These are phyloP conservation scores for Citrus glauca DNA, from an alignment of 345 rosid genomes.

Conservation along the genomic window DNA sequence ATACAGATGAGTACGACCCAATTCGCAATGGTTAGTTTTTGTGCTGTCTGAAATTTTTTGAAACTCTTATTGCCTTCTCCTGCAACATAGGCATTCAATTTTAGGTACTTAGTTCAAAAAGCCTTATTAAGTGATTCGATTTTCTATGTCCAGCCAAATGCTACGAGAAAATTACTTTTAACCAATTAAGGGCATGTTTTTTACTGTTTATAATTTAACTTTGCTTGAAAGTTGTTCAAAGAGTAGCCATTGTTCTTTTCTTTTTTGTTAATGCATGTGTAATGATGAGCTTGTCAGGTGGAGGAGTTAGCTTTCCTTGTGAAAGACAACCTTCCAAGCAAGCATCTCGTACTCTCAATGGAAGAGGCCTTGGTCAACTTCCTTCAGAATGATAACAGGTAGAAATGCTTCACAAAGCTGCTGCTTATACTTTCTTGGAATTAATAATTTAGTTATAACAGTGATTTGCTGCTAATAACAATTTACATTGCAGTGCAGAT, in stretches of 20 bases:
- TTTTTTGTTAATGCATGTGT: not conserved
- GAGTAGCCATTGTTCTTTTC: not conserved
- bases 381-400: slow-evolving; percentile 43
- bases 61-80: not conserved
- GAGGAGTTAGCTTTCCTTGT: slow-evolving; percentile 67
- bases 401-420: not conserved
- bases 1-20: slow-evolving; percentile 36
- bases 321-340: slow-evolving; percentile 58
- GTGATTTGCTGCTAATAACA: not conserved
- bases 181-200: not conserved
- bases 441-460: not conserved
- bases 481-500: slow-evolving; percentile 40
- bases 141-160: not conserved
- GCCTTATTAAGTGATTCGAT: not conserved
- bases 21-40: slow-evolving; percentile 33
- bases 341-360: slow-evolving; percentile 62
- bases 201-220: not conserved
- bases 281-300: slow-evolving; percentile 31
- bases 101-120: not conserved
- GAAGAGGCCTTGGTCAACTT: slow-evolving; percentile 55
- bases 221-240: not conserved
- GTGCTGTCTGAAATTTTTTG: not conserved
- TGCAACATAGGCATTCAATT: not conserved
- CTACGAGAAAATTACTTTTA: not conserved
- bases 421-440: not conserved